A percentile compares a stretch with the other conserved stretches of the same genome.
Conservation (phyloP, 257 asterid genomes). For the Eustoma russellianum region DNA sequence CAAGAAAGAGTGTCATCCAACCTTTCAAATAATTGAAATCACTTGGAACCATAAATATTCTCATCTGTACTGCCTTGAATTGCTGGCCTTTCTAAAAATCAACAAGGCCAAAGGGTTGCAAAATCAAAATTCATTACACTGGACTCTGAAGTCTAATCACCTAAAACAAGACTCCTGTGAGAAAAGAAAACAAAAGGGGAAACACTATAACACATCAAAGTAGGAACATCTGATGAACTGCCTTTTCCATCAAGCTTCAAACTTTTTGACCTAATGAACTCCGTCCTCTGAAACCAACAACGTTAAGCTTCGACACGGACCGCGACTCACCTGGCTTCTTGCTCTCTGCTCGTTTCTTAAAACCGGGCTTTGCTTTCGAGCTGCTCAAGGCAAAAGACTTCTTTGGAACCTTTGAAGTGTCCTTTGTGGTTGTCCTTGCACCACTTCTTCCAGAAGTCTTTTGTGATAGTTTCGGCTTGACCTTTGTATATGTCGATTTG, state of each 20-base stretch:
- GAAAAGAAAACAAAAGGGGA: no score
- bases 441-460: conserved; percentile 30
- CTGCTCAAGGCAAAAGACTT: background rate
- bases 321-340: conserved; percentile 25
- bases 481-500: conserved; percentile 23
- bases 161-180: no score
- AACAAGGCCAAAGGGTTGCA: no score
- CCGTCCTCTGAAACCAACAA: conserved; percentile 91
- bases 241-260: conserved; percentile 18
- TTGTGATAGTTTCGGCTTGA: conserved; percentile 26
- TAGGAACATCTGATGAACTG: background rate
- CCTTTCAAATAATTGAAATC: background rate
- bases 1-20: no score
- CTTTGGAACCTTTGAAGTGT: conserved; percentile 25
- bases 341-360: conserved; percentile 32
- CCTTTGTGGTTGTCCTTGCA: conserved; percentile 33
- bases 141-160: no score
- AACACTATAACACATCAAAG: no score
- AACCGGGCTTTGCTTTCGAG: conserved; percentile 4
- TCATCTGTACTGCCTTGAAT: background rate
- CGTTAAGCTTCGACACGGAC: conserved; percentile 49
- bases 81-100: background rate
- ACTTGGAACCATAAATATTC: no score
- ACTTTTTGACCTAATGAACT: conserved; percentile 25
- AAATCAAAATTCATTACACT: no score